Conservation (phyloP, 495 filamentous ascomycete species). For the Xylaria castorea region DNA sequence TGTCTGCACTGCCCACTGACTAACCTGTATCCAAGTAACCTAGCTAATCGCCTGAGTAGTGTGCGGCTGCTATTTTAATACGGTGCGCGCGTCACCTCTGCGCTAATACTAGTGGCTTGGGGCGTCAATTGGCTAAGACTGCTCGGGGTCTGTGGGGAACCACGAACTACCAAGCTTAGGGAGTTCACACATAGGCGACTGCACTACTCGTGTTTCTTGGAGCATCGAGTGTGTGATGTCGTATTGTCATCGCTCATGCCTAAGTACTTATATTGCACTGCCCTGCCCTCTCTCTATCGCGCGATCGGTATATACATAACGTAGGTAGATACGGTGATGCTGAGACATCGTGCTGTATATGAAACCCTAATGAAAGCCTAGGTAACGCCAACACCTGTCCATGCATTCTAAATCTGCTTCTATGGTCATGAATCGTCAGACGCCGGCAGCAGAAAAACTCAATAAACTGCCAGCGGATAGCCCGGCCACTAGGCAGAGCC, state of each 20-base stretch:
- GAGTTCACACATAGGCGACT: neutral
- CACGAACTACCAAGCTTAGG: conserved; percentile 3
- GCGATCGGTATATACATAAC: neutral
- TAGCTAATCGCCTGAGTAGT: neutral
- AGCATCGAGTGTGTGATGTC: conserved; percentile 8
- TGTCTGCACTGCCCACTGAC: conserved; percentile 21
- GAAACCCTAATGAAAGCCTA: conserved; percentile 9
- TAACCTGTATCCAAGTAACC: neutral
- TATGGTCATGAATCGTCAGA: conserved; percentile 36
- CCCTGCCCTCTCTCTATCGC: neutral
- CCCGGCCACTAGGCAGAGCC: conserved; percentile 81
- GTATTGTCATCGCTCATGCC: neutral
- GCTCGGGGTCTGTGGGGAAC: conserved; percentile 8
- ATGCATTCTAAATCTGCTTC: conserved; percentile 10
- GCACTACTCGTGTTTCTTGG: neutral
- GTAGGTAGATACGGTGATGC: neutral
- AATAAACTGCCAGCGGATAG: conserved; percentile 83
- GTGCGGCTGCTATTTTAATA: conserved; percentile 8
- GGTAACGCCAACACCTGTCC: conserved; percentile 19
- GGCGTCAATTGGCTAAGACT: conserved; percentile 9
- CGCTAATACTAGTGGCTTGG: conserved; percentile 16
- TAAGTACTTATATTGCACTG: neutral
- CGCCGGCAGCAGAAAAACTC: conserved; percentile 75
- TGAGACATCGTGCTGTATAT: neutral
- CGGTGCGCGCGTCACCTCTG: conserved; percentile 3